Evolutionary conservation across 2,329 filamentous ascomycete species (phyloP).

Genomic region (Fusarium sp.): DNA sequence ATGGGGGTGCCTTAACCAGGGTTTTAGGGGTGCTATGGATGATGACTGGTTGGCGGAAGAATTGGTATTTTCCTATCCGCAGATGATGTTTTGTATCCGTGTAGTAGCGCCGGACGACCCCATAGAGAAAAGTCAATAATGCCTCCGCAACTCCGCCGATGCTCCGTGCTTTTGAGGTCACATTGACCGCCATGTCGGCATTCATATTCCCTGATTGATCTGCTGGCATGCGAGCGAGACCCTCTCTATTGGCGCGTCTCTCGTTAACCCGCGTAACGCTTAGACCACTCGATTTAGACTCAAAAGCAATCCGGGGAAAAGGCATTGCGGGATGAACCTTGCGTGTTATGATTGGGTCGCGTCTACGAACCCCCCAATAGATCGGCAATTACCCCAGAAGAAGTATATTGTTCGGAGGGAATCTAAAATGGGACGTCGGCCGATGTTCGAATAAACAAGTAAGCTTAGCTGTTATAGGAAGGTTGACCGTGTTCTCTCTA

Average conservation of each 20-base stretch:
- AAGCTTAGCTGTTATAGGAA: slow-evolving; percentile 5
- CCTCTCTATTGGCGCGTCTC: slow-evolving; percentile 24
- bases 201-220: neutral
- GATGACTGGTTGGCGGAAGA: no score
- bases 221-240: no score
- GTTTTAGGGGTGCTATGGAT: no score
- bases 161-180: no score
- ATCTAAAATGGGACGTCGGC: slow-evolving; percentile 12
- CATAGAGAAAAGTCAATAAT: no score
- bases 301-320: slow-evolving; percentile 1
- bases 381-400: slow-evolving; percentile 9
- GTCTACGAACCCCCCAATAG: neutral
- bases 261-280: neutral
- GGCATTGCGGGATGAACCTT: neutral
- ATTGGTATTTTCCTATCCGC: no score
- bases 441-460: neutral
- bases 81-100: no score
- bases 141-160: no score
- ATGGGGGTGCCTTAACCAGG: no score
- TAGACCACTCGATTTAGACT: neutral
- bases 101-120: no score
- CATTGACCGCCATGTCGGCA: no score
- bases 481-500: neutral
- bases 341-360: slow-evolving; percentile 23
- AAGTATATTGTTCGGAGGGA: no score